phyloP scores from a whole-genome alignment of 208 protist species.

The Trypanosoma caninum region DNA sequence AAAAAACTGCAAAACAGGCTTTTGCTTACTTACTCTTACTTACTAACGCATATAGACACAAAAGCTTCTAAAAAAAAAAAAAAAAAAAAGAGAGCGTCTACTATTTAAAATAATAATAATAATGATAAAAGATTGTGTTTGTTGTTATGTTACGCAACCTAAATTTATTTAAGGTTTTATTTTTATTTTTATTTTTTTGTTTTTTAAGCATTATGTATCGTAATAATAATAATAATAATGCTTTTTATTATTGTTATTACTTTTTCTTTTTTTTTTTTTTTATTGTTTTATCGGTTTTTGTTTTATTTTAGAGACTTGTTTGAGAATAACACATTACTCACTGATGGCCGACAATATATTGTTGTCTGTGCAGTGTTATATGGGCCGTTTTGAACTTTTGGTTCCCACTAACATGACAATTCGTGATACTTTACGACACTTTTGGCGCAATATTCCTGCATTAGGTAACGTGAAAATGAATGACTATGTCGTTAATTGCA shows the following conservation, averaged over 20 bases:
- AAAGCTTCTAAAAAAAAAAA: background rate
- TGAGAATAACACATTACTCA: too few relatives aligned
- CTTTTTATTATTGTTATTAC: background rate
- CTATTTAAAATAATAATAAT: too few relatives aligned
- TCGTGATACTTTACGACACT: constrained; percentile 33
- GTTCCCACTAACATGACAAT: constrained; percentile 36
- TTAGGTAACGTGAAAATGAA: constrained; percentile 55
- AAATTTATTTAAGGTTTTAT: too few relatives aligned
- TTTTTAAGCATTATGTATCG: too few relatives aligned
- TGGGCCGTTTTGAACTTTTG: constrained; percentile 47
- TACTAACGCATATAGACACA: too few relatives aligned
- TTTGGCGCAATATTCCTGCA: constrained; percentile 22
- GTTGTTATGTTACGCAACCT: too few relatives aligned
- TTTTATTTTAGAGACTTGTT: too few relatives aligned
- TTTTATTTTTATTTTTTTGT: too few relatives aligned
- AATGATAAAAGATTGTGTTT: background rate
- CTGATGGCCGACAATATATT: constrained; percentile 23
- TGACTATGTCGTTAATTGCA: constrained; percentile 39
- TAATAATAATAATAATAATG: too few relatives aligned
- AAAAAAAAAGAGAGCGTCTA: background rate
- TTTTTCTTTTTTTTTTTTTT: too few relatives aligned
- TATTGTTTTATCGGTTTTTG: too few relatives aligned
- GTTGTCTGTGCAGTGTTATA: constrained; percentile 55
- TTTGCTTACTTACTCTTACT: too few relatives aligned
- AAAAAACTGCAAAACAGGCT: background rate